Percentiles rank a stretch among this genome's conserved stretches.
Conservation (phyloP, 1,139 yeast species). For the Blastobotrys proliferans region DNA sequence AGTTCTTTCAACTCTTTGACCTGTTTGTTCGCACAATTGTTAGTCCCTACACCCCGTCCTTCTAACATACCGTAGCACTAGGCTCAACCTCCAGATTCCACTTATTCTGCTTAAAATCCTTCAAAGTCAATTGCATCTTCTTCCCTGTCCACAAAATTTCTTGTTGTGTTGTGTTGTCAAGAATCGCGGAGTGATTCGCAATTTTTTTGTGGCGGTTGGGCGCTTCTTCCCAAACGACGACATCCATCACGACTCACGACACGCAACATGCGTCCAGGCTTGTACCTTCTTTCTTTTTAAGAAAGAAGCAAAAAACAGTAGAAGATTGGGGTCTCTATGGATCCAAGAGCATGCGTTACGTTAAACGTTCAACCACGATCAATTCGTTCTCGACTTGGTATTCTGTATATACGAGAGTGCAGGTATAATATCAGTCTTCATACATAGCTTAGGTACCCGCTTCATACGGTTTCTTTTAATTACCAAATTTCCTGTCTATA, state of each 20-base stretch:
- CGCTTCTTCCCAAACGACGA: too few species aligned
- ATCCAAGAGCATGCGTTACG: too few species aligned
- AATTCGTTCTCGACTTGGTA: too few species aligned
- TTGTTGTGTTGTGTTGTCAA: constrained; percentile 2
- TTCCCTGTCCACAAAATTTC: not conserved
- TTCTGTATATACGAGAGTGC: too few species aligned
- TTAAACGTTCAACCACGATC: too few species aligned
- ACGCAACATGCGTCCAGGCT: too few species aligned
- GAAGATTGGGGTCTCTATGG: not conserved
- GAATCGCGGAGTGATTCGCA: too few species aligned
- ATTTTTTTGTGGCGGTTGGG: not conserved
- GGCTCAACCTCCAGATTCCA: constrained; percentile 75
- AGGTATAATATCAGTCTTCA: too few species aligned
- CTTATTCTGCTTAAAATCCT: constrained; percentile 90
- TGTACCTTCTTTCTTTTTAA: not conserved
- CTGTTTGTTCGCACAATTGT: constrained; percentile 34
- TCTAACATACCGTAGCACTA: constrained; percentile 55
- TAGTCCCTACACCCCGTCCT: not conserved
- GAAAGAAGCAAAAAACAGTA: not conserved
- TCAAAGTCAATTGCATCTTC: constrained; percentile 73
- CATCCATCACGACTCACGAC: too few species aligned
- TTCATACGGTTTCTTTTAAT: too few species aligned
- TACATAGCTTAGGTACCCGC: too few species aligned
- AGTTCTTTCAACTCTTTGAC: constrained; percentile 68
- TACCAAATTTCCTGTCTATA: too few species aligned